Evolutionary conservation across 2,329 filamentous ascomycete species (phyloP).

Genomic region (Ceratocystis eucalypticola): DNA sequence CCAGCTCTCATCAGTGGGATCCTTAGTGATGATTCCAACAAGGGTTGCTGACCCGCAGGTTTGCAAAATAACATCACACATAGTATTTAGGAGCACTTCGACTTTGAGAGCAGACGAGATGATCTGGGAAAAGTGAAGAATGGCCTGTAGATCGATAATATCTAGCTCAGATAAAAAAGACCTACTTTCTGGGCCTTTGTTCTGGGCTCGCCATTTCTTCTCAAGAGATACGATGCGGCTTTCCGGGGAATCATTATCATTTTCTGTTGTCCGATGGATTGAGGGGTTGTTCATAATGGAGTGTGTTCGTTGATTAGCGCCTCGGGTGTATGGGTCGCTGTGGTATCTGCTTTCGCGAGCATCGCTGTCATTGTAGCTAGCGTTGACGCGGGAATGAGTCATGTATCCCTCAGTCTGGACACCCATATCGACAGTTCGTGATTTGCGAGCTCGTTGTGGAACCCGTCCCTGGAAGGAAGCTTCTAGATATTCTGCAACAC

Average conservation of each 20-base stretch:
- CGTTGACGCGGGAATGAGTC: conserved; percentile 6
- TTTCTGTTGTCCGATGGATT: neutral
- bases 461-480: conserved; percentile 37
- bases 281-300: conserved; percentile 5
- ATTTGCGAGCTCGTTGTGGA: conserved; percentile 44
- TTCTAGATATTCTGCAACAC: conserved; percentile 54
- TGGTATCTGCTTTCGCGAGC: neutral
- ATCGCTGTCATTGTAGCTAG: conserved; percentile 6
- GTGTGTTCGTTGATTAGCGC: conserved; percentile 10
- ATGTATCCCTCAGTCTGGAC: conserved; percentile 55
- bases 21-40: conserved; percentile 61
- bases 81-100: conserved; percentile 62
- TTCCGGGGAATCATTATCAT: neutral
- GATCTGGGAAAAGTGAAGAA: conserved; percentile 64
- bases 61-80: conserved; percentile 69
- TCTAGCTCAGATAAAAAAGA: conserved; percentile 59
- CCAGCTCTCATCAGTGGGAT: conserved; percentile 45
- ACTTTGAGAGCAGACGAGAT: conserved; percentile 67
- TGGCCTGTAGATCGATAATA: conserved; percentile 70
- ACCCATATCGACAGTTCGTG: conserved; percentile 46
- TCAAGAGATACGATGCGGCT: neutral
- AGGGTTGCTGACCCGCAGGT: conserved; percentile 60
- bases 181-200: conserved; percentile 34
- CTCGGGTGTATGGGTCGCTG: neutral
- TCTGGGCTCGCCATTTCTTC: conserved; percentile 10